phyloP scores from a whole-genome alignment of 768 basidiomycete genomes.

The Rhizopogon roseolus region DNA sequence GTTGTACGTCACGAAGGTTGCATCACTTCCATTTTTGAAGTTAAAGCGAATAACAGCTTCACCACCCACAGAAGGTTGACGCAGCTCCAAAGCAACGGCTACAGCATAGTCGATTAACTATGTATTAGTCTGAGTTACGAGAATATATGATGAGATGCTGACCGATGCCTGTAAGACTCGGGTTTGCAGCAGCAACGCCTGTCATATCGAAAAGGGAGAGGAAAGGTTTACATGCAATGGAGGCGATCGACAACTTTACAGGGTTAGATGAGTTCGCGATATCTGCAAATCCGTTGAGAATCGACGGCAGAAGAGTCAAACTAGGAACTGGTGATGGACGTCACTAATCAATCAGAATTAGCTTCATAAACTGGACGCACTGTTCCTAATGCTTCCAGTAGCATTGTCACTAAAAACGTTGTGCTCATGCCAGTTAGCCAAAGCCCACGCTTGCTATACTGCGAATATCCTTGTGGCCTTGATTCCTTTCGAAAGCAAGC shows the following conservation, averaged over 20 bases:
- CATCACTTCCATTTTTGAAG: slow-evolving; percentile 65
- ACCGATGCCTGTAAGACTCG: slow-evolving; percentile 59
- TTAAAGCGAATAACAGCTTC: slow-evolving; percentile 56
- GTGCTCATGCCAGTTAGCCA: slow-evolving; percentile 75
- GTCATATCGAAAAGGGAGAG: slow-evolving; percentile 78
- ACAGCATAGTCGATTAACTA: slow-evolving; percentile 57
- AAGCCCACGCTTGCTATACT: slow-evolving; percentile 49
- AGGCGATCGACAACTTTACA: slow-evolving; percentile 53
- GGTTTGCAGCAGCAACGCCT: slow-evolving; percentile 42
- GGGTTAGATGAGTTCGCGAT: slow-evolving; percentile 50
- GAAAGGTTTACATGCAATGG: slow-evolving; percentile 75
- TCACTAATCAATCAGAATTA: background rate
- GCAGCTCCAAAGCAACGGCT: slow-evolving; percentile 54
- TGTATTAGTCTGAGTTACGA: background rate
- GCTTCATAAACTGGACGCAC: slow-evolving; percentile 26
- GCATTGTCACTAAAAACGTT: slow-evolving; percentile 53
- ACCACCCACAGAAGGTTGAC: slow-evolving; percentile 37
- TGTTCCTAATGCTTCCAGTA: slow-evolving; percentile 61
- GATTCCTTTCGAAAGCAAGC: too few species aligned
- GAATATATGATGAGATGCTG: background rate
- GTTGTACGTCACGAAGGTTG: slow-evolving; percentile 42
- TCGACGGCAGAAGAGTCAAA: slow-evolving; percentile 55
- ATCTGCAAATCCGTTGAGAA: slow-evolving; percentile 46
- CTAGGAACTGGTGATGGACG: slow-evolving; percentile 50
- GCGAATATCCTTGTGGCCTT: too few species aligned